phyloP scores from a whole-genome alignment of 805 yeast genomes.

The Yamadazyma sp. region DNA sequence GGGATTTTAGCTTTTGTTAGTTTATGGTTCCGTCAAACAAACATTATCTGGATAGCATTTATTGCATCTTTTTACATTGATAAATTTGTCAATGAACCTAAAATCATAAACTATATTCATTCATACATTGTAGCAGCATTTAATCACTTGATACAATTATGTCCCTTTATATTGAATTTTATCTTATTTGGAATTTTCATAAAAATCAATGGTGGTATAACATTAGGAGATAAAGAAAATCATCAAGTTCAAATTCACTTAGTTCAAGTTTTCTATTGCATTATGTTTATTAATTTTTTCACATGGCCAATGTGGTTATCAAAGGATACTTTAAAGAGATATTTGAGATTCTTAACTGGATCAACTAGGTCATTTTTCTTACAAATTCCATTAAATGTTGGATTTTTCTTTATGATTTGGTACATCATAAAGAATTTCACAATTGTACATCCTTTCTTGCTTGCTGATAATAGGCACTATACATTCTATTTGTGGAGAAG shows the following conservation, averaged over 20 bases:
- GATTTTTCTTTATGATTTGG: constrained; percentile 29
- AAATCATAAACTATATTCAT: constrained; percentile 19
- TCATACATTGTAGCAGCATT: constrained; percentile 22
- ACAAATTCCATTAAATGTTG: constrained; percentile 14
- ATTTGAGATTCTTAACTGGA: constrained; percentile 12
- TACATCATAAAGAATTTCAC: constrained; percentile 58
- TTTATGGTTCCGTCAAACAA: constrained; percentile 83
- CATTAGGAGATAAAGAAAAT: constrained; percentile 89
- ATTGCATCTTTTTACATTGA: constrained; percentile 55
- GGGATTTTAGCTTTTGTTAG: constrained; percentile 60
- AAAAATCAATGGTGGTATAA: constrained; percentile 71
- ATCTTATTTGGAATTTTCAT: constrained; percentile 56
- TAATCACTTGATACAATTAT: constrained; percentile 18
- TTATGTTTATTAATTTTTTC: constrained; percentile 58
- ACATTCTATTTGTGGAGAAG: constrained; percentile 81
- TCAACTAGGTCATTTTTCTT: neutral
- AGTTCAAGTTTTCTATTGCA: constrained; percentile 80
- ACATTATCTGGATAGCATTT: constrained; percentile 79
- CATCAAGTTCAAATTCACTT: constrained; percentile 70
- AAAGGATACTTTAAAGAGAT: constrained; percentile 28
- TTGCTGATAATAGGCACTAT: constrained; percentile 93
- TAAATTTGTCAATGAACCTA: constrained; percentile 20
- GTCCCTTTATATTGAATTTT: constrained; percentile 56
- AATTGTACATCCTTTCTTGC: constrained; percentile 79
- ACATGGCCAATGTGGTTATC: constrained; percentile 74